phyloP scores from a whole-genome alignment of 2,329 filamentous ascomycete species.

The Fusarium algeriense region DNA sequence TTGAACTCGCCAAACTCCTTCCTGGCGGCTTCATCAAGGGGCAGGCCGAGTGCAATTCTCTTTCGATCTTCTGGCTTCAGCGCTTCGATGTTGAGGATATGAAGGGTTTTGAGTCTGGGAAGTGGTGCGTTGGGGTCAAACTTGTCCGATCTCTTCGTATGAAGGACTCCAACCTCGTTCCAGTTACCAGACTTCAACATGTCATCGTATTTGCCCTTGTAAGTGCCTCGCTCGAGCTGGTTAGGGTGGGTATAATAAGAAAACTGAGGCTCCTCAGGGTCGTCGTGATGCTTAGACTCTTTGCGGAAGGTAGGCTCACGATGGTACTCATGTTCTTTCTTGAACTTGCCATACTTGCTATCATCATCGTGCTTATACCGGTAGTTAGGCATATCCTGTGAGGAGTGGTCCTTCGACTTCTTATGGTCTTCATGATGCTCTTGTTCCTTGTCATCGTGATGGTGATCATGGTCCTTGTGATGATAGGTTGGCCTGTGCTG shows the following conservation, averaged over 20 bases:
- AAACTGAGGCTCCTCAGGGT: no score
- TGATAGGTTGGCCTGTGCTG: background rate
- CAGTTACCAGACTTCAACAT: background rate
- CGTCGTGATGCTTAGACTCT: background rate
- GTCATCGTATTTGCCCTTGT: background rate
- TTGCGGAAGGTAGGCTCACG: background rate
- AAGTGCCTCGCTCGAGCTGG: no score
- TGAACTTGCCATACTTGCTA: background rate
- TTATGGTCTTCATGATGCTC: background rate
- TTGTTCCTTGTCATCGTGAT: background rate
- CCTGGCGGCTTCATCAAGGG: background rate
- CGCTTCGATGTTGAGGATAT: constrained; percentile 15
- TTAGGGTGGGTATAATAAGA: no score
- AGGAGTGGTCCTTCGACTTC: background rate
- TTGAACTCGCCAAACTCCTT: constrained; percentile 9
- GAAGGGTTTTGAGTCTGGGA: constrained; percentile 6
- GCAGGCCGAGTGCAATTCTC: background rate
- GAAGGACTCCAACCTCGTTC: background rate
- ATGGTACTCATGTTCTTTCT: background rate
- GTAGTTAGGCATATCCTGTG: background rate
- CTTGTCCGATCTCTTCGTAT: background rate
- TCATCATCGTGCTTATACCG: background rate
- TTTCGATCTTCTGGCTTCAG: background rate
- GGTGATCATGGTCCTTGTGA: background rate
- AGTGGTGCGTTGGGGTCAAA: constrained; percentile 2